Evolutionary conservation across 495 filamentous ascomycete genomes (phyloP), one percentile per base, ranked within the genome.

Genomic region (Hypoxylon trugodes): DNA sequence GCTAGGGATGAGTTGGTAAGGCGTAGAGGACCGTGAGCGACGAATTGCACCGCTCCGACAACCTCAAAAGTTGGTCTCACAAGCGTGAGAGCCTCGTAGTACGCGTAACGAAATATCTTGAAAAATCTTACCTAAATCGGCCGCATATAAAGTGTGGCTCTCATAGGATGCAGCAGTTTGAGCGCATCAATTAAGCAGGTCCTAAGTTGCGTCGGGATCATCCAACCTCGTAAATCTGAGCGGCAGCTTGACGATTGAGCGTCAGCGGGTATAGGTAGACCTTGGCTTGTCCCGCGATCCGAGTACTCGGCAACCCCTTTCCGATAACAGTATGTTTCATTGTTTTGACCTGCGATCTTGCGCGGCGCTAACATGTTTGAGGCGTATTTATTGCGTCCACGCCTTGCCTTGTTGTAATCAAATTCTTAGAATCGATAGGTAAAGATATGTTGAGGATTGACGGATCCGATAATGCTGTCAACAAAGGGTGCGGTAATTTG

Each of bases 401-500:
- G n/a, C n/a, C 54, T 30, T 51, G 32, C 56, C 16, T 24, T 22
- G 26, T 37, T 13, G 46, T 21, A n/a, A n/a, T 38, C 26, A 47
- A 59, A 41, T 28, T 32, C 38, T 21, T 36, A 19, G 10, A 52
- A 26, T 52, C 19, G 30, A 8, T 22, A 30, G 10, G 53, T 25
- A 28, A 21, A 36, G 40, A 45, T 52, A 30, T 22, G 24, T 45
- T 9, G 21, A 59, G n/a, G 26, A 19, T 48, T 42, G 25, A 52
- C n/a, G 19, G 35, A 24, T 37, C 19, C 41, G 25, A 32, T 33
- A 41, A 28, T 35, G 35, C 35, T 25, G 48, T 52, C 41, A n/a
- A n/a, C 9, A 40, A 48, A 54, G 40, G 46, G 40, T 28, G 36
- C 45, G 45, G 36, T 13, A 38, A 33, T 40, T 43, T 53, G 41